Base-by-base conservation (phyloP, 192 early-diverging fungal genomes). In the Diversispora eburnea region DNA sequence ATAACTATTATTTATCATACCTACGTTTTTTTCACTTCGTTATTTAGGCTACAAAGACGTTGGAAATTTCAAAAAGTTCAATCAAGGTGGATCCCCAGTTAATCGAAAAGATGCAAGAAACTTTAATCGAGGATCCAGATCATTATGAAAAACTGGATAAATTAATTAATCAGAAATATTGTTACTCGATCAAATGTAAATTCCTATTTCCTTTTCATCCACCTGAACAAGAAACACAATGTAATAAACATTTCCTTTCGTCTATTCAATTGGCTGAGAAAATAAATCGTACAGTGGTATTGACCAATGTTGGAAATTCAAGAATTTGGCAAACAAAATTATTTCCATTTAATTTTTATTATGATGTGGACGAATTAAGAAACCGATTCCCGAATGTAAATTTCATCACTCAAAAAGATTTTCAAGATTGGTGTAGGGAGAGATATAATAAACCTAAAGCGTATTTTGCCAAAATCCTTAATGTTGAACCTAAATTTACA, bases 291-390 rank as follows among this genome's bases (percentile, higher is more conserved):
- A 51, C 22, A 67, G 20, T 67, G 22, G 49, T 67, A 20, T 67
- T 67, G 12, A 19, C 45, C 20, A 67, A 67, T 8, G 65, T 67
- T 47, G 43, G n/a, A 25, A 19, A 67, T 20, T 47, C 65, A 19
- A 49, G 47, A 49, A 47, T 67, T 25, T 22, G 15, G 4, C 3
- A 5, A 20, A 3, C 0, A 19, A 49, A 10, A 33, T 3, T 20
- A 9, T 47, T 67, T 25, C 49, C 65, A 25, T 67, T 49, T 49
- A 12, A 67, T 49, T 67, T 51, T 48, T 67, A 67, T 48, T 67
- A 67, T 51, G 25, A 47, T 67, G 10, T 67, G 3, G 47, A 67
- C 13, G 45, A 47, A 51, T 51, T 67, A 51, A 5, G 45, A 7
- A 20, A 25, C 8, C 6, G 15, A 51, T 67, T 51, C 19, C 65